Conservation (phyloP, 2,329 filamentous ascomycete species). For the Paecilomyces fulvus region DNA sequence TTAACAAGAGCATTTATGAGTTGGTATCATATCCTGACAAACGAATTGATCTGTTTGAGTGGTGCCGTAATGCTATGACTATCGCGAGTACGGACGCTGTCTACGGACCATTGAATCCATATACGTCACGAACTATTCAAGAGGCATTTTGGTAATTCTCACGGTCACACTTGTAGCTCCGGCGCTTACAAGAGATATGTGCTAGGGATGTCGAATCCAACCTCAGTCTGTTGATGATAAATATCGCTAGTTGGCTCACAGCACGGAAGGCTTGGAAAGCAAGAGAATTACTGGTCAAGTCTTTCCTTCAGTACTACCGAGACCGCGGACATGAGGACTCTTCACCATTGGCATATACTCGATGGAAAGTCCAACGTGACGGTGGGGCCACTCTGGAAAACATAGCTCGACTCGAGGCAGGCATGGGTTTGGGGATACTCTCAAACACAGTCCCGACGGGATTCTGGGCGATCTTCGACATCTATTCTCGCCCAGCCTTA, state of each 20-base stretch:
- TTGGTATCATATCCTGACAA: conserved; percentile 2
- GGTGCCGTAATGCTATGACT: conserved; percentile 19
- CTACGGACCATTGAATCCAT: conserved; percentile 23
- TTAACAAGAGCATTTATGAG: conserved; percentile 10
- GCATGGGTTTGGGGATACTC: conserved; percentile 26
- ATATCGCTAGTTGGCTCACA: conserved; percentile 26
- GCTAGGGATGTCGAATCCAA: conserved; percentile 33
- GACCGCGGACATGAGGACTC: conserved; percentile 29
- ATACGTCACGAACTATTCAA: conserved; percentile 8
- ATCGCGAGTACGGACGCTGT: conserved; percentile 18
- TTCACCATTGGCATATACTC: conserved; percentile 13
- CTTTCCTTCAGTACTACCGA: conserved; percentile 34
- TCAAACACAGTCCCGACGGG: conserved; percentile 36
- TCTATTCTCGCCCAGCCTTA: conserved; percentile 34
- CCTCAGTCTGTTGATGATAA: conserved; percentile 20
- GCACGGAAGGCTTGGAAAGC: conserved; percentile 31
- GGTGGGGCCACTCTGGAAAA: conserved; percentile 12
- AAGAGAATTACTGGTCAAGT: conserved; percentile 25
- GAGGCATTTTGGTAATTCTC: conserved; percentile 16
- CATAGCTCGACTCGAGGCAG: conserved; percentile 18
- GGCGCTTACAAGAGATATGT: background rate
- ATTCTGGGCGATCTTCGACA: conserved; percentile 40
- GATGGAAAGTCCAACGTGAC: conserved; percentile 9
- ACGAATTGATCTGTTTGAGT: conserved; percentile 17
- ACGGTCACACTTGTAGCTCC: background rate